phyloP scores from a whole-genome alignment of 148 eudicot genomes.

The Silene latifolia region DNA sequence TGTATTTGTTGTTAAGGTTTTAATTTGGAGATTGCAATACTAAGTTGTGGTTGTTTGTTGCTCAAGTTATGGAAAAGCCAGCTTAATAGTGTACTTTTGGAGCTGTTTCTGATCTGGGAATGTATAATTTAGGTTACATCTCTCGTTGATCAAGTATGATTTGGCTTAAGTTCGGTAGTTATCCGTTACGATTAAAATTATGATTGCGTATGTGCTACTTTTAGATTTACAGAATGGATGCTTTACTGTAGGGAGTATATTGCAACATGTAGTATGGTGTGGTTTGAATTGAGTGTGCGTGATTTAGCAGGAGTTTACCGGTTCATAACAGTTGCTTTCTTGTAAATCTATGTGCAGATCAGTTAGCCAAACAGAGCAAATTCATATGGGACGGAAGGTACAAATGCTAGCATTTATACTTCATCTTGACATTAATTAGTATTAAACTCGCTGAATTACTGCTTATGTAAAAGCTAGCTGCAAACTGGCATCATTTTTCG shows the following conservation, averaged over 20 bases:
- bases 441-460: not conserved
- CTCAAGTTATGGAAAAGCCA: not conserved
- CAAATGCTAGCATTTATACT: not conserved
- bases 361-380: slow-evolving; percentile 37
- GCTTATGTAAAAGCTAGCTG: slow-evolving; percentile 2
- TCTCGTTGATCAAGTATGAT: not conserved
- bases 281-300: not conserved
- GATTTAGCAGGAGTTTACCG: not conserved
- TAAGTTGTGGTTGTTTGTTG: not conserved
- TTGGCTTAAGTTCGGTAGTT: not conserved
- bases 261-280: not conserved
- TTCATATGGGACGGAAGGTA: slow-evolving; percentile 30
- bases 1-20: not conserved
- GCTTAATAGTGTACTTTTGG: not conserved
- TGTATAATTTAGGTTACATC: not conserved
- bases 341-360: slow-evolving; percentile 41
- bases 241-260: not conserved
- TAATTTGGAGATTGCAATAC: not conserved
- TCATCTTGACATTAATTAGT: too few relatives aligned
- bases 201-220: not conserved
- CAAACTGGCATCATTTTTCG: not conserved
- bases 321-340: not conserved
- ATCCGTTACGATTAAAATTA: not conserved
- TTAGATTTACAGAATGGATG: slow-evolving; percentile 4
- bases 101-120: not conserved